Base-by-base conservation (phyloP, 371 early-diverging fungal genomes). In the Zychaea mexicana region DNA sequence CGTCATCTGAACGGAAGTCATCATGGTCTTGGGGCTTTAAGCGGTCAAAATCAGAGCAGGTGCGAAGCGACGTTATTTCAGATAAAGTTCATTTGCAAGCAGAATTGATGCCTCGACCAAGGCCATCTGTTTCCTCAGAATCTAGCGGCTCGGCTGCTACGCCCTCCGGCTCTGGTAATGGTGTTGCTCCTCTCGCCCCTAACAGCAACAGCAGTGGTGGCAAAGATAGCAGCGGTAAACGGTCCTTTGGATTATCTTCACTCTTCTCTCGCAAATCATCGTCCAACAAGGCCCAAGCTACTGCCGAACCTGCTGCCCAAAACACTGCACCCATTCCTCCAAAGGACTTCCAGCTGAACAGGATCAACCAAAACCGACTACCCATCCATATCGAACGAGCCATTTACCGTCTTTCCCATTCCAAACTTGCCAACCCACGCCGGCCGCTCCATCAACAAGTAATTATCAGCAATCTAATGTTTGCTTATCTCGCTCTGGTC, bases 391-490 rank as follows among this genome's bases (percentile, higher is more conserved):
- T 93, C 46, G 96, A 96, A 71, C 89, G 94, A 30, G 88, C 90
- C 9, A 89, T 96, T 17, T 97, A 96, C 71, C 91, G 93, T n/a
- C 74, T 95, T 17, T 94, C 96, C 0, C 96, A 96, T 62, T 85
- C 88, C 56, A 98, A 98, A 74, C 81, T 98, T 21, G 93, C 97
- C 26, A 93, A 95, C 68, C 91, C 91, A 8, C 84, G 94, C 24
- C 87, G 97, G 6, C 94, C 97, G 2, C 81, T 98, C 21, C 77
- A 85, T 53, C 92, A 98, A 56, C 97, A 98, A 72, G 98, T 98
- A 4, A 72, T 95, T 62, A 91, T 98, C 31, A 92, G 94, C 22
- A 98, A 98, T 66, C 86, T 96, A 73, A 95, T 98, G 96, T 91
- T 96, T 74, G 95, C 94, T 90, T 96, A 96, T 71, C 80, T 98